Base-by-base conservation (phyloP, 108 stramenopile species). In the Cyclotella choctawhatcheeana region DNA sequence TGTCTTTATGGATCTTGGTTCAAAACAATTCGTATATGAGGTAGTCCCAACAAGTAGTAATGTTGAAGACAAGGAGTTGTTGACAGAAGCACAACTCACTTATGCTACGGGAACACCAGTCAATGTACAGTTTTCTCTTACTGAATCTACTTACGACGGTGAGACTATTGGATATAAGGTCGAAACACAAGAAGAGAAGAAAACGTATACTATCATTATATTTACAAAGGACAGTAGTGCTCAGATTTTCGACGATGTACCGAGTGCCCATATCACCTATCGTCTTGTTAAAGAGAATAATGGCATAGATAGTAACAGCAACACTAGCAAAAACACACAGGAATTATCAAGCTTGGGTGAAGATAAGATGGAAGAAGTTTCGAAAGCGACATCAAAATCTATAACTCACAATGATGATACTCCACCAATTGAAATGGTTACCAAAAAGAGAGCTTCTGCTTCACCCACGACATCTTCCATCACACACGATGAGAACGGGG, bases 81-180 rank as follows among this genome's bases (percentile, higher is more conserved):
- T 56, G 20, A 30, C 55, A 10, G 55, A 56, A 31, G 27, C 55
- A 31, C 55, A 56, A 56, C 10, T 56, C 0, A 30, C 55, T 12
- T 56, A 56, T 56, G 55, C 55, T n/a, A n/a, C 10, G 10, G 29
- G 55, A 12, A 56, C 55, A 12, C 55, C 55, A 14, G 55, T 56
- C 13, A 31, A 0, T 1, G 55, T 56, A 12, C 55, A 56, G n/a
- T 56, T 56, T 13, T 14, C 47, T n/a, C 17, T n/a, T 10, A 48
- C 4, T 17, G 47, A 48, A n/a, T 10, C 47, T 48, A n/a, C 18
- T 48, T 16, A 56, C 12, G 29, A 27, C 12, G 55, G 55, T 31
- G 55, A 30, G 30, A 56, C 31, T 56, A 31, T 31, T 48, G 47
- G 47, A n/a, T 48, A n/a, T n/a, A 10, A 48, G 4, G n/a, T 48